A percentile compares a stretch with the other conserved stretches of the same genome.
Evolutionary conservation across 2,329 filamentous ascomycete genomes (phyloP).

Genomic region (Lachnellula arida): DNA sequence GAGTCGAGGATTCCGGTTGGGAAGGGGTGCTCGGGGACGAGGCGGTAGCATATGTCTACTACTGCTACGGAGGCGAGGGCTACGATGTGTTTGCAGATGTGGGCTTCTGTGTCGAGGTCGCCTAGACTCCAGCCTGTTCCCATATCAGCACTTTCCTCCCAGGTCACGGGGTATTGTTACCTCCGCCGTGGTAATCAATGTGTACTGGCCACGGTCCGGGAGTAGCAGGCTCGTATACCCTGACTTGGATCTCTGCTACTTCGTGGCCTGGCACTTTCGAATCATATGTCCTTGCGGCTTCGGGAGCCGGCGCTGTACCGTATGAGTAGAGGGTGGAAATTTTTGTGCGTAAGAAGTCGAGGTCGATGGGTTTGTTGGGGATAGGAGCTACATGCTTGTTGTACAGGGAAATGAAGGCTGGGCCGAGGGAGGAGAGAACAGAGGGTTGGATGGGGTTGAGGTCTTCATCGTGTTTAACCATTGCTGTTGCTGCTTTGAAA

Average conservation of each 20-base stretch:
- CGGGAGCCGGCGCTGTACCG: constrained; percentile 32
- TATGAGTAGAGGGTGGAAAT: constrained; percentile 44
- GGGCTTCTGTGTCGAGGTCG: constrained; percentile 45
- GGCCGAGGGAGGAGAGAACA: constrained; percentile 42
- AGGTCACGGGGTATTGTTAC: neutral
- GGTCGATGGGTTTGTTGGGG: constrained; percentile 37
- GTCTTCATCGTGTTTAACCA: constrained; percentile 34
- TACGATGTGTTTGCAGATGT: constrained; percentile 46
- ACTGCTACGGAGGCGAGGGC: constrained; percentile 40
- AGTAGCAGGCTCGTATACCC: constrained; percentile 41
- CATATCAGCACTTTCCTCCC: neutral
- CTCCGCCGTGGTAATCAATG: constrained; percentile 45
- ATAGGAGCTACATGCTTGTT: constrained; percentile 41
- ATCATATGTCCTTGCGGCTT: constrained; percentile 38
- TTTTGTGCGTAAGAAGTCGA: constrained; percentile 35
- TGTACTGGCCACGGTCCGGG: constrained; percentile 43
- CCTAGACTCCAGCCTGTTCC: constrained; percentile 41
- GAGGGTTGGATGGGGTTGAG: constrained; percentile 46
- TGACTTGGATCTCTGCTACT: constrained; percentile 33
- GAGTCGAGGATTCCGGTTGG: constrained; percentile 46
- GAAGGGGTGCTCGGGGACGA: constrained; percentile 46
- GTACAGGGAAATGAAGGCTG: constrained; percentile 44
- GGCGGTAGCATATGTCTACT: constrained; percentile 48
- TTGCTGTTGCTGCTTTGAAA: neutral
- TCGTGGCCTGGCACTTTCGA: constrained; percentile 32